phyloP scores from a whole-genome alignment of 106 monocot species.

The Dendrobium catenatum region DNA sequence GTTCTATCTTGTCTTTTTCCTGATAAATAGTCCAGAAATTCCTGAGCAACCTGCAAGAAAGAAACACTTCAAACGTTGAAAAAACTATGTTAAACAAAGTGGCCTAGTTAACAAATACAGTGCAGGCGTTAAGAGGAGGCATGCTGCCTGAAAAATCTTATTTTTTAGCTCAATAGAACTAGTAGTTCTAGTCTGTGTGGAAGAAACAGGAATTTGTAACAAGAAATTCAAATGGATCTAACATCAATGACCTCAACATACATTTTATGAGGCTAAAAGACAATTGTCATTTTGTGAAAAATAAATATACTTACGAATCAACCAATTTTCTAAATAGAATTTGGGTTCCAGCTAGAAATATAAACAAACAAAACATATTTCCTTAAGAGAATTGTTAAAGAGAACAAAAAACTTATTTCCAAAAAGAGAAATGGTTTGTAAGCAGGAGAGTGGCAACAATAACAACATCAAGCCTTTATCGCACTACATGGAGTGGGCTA shows the following conservation, averaged over 20 bases:
- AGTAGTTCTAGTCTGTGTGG: not conserved
- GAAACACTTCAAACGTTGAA: constrained; percentile 1
- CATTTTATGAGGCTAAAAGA: not conserved
- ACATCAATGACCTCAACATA: not conserved
- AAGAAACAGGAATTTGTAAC: not conserved
- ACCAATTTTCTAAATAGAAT: not conserved
- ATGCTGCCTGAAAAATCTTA: not conserved
- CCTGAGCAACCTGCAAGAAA: constrained; percentile 62
- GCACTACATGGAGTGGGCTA: no score
- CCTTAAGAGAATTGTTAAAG: not conserved
- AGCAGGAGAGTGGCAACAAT: not conserved
- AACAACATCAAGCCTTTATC: no score
- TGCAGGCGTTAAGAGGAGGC: not conserved
- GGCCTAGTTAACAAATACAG: not conserved
- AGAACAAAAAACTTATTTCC: not conserved
- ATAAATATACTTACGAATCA: not conserved
- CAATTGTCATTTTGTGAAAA: not conserved
- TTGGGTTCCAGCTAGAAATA: not conserved
- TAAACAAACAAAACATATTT: not conserved
- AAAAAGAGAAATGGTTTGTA: not conserved
- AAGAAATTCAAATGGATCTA: not conserved
- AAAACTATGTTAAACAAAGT: not conserved
- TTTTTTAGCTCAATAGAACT: not conserved
- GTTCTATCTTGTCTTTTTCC: constrained; percentile 62
- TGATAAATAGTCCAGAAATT: constrained; percentile 56